Evolutionary conservation across 257 asterid genomes (phyloP).

Genomic region (Apocynum venetum): DNA sequence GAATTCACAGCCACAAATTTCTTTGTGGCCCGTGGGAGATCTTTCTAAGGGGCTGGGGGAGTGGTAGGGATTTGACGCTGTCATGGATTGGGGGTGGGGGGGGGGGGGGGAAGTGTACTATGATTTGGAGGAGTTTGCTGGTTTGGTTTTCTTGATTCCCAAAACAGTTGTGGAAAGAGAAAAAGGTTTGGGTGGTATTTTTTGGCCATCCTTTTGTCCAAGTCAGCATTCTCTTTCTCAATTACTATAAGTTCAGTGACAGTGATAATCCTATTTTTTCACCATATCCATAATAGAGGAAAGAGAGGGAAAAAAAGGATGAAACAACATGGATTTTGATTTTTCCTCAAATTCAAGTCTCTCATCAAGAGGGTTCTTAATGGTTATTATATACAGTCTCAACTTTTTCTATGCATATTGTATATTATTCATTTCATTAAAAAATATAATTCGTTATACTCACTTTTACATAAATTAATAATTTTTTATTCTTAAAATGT

Average conservation of each 20-base stretch:
- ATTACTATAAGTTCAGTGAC: no score
- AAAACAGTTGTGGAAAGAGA: slow-evolving; percentile 1
- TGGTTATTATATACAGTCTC: background rate
- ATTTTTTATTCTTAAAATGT: no score
- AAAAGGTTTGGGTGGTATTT: slow-evolving; percentile 6
- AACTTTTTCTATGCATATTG: background rate
- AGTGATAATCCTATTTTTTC: no score
- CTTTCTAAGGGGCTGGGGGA: slow-evolving; percentile 25
- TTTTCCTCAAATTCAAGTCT: background rate
- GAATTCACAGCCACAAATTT: slow-evolving; percentile 72
- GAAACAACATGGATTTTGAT: background rate
- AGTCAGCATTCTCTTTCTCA: slow-evolving; percentile 33
- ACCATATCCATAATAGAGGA: background rate
- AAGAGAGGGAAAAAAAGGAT: background rate
- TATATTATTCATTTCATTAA: background rate
- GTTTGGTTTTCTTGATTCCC: slow-evolving; percentile 17
- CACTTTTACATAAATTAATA: no score
- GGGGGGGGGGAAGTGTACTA: background rate
- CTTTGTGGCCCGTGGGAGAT: slow-evolving; percentile 57
- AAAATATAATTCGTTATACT: no score
- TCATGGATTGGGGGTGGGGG: background rate
- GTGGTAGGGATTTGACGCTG: no score
- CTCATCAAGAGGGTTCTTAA: background rate
- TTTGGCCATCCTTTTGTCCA: slow-evolving; percentile 26
- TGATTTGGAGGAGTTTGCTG: background rate